Evolutionary conservation across 257 asterid genomes (phyloP).

Genomic region (Nicotiana knightiana): DNA sequence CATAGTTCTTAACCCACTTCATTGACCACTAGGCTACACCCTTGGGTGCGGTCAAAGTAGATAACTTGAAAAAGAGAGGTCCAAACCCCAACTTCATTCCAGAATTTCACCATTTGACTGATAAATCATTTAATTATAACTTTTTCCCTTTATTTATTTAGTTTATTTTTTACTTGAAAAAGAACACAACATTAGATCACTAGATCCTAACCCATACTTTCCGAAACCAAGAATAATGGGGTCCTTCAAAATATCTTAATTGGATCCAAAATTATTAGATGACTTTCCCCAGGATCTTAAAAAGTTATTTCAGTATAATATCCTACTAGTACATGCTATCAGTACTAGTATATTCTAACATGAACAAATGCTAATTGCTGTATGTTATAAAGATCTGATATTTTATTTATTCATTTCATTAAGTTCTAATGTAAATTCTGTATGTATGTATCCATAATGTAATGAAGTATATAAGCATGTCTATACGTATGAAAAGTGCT

Average conservation of each 20-base stretch:
- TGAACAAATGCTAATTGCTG: slow-evolving; percentile 2
- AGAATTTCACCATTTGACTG: neutral
- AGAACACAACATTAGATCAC: neutral
- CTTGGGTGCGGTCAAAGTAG: neutral
- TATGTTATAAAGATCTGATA: neutral
- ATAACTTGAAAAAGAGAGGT: neutral
- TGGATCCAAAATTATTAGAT: neutral
- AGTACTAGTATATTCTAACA: neutral
- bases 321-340: neutral
- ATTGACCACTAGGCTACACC: no score
- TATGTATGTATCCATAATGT: neutral
- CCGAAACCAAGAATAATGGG: neutral
- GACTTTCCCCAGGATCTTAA: neutral
- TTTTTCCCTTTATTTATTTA: neutral
- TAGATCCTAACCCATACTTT: neutral
- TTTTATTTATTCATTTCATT: neutral
- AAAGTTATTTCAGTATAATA: neutral
- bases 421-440: neutral
- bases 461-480: neutral
- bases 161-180: neutral
- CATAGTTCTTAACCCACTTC: no score
- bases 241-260: neutral
- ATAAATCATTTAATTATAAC: neutral
- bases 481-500: neutral
- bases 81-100: neutral